These are phyloP conservation scores for Madurella mycetomatis DNA, from an alignment of 2,329 filamentous ascomycete genomes.

Conservation along the genomic window DNA sequence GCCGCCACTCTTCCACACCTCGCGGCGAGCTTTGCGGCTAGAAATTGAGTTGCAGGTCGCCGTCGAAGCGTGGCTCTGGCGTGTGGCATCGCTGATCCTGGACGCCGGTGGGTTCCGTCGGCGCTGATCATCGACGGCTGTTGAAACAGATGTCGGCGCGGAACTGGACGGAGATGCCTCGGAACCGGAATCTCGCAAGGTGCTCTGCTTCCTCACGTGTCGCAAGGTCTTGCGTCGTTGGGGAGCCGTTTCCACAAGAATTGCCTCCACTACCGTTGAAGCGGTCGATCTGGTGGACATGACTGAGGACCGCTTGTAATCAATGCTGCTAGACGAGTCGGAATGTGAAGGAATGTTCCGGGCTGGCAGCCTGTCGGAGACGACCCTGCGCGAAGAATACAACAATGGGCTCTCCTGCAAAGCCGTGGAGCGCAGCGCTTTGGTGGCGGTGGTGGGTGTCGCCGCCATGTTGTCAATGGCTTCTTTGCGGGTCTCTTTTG, in stretches of 20 bases:
- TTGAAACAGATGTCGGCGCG: slow-evolving; percentile 37
- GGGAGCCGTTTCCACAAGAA: slow-evolving; percentile 49
- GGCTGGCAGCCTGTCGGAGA: slow-evolving; percentile 25
- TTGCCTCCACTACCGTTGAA: slow-evolving; percentile 55
- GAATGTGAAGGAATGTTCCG: slow-evolving; percentile 34
- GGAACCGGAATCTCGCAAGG: slow-evolving; percentile 45
- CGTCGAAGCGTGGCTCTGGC: slow-evolving; percentile 47
- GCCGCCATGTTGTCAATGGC: slow-evolving; percentile 46
- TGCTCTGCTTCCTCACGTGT: slow-evolving; percentile 54
- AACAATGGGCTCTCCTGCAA: slow-evolving; percentile 40
- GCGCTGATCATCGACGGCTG: slow-evolving; percentile 25
- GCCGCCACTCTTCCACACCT: slow-evolving; percentile 55
- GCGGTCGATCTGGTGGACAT: slow-evolving; percentile 51
- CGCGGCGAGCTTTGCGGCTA: slow-evolving; percentile 52
- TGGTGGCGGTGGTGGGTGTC: slow-evolving; percentile 49
- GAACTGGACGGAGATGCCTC: slow-evolving; percentile 42
- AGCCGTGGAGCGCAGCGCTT: slow-evolving; percentile 45
- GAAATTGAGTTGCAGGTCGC: slow-evolving; percentile 46
- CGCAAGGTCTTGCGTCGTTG: slow-evolving; percentile 53
- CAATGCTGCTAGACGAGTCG: slow-evolving; percentile 39
- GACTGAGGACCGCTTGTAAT: slow-evolving; percentile 47
- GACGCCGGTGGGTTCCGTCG: slow-evolving; percentile 15
- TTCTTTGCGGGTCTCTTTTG: slow-evolving; percentile 32
- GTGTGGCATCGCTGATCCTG: slow-evolving; percentile 29
- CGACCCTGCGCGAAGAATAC: slow-evolving; percentile 35